Percentiles rank a stretch among this genome's conserved stretches.
Conservation (phyloP, 2,329 filamentous ascomycete genomes). For the Colletotrichum eremochloae region DNA sequence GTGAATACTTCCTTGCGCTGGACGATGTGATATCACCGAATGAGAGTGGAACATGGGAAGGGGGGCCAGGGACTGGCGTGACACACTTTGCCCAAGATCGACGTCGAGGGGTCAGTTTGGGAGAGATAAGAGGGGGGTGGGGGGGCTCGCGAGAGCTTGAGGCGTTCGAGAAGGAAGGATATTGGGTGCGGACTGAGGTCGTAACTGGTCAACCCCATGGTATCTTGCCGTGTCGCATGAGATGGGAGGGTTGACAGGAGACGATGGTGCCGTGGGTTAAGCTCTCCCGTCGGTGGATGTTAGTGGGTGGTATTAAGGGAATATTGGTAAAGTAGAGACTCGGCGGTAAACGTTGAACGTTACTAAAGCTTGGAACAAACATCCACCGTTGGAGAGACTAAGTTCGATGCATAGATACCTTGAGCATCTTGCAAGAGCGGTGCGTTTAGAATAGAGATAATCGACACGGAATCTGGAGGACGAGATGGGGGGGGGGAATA, state of each 20-base stretch:
- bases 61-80: constrained; percentile 1
- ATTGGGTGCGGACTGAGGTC: neutral
- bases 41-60: neutral
- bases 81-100: constrained; percentile 35
- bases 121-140: constrained; percentile 17
- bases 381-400: neutral
- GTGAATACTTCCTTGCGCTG: neutral
- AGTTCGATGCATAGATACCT: neutral
- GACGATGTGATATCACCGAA: neutral
- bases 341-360: too few relatives aligned
- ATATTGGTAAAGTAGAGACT: too few relatives aligned
- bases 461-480: neutral
- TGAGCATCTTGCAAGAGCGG: too few relatives aligned
- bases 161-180: neutral
- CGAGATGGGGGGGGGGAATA: neutral
- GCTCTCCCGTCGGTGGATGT: neutral
- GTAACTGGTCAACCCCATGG: neutral
- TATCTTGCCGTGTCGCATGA: neutral
- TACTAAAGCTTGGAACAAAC: neutral
- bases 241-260: neutral
- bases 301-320: neutral
- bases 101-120: constrained; percentile 32
- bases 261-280: neutral
- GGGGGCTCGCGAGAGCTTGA: neutral
- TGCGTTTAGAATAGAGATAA: neutral